Conservation (phyloP, 768 basidiomycete genomes). For the Naganishia randhawae region DNA sequence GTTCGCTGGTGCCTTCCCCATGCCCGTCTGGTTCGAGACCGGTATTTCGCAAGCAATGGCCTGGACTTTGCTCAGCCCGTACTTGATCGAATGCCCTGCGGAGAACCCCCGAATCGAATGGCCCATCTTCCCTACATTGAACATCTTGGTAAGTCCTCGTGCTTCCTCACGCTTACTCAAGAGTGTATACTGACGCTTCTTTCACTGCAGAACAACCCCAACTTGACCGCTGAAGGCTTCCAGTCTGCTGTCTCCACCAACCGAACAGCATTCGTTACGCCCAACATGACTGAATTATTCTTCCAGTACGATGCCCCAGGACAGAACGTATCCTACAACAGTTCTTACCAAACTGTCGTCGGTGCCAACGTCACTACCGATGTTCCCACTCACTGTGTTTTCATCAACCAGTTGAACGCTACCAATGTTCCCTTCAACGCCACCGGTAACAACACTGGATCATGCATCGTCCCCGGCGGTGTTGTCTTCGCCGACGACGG, state of each 20-base stretch:
- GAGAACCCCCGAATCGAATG: constrained; percentile 58
- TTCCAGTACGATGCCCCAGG: constrained; percentile 62
- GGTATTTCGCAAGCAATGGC: constrained; percentile 62
- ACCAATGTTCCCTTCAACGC: constrained; percentile 59
- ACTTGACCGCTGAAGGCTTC: constrained; percentile 44
- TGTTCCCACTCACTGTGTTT: constrained; percentile 57
- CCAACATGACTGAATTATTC: constrained; percentile 54
- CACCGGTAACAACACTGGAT: constrained; percentile 53
- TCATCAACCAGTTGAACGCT: constrained; percentile 62
- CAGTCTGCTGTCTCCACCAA: constrained; percentile 59
- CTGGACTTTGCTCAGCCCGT: constrained; percentile 29
- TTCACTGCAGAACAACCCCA: constrained; percentile 50
- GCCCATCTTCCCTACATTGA: constrained; percentile 61
- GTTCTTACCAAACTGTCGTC: constrained; percentile 56
- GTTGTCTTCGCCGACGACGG: constrained; percentile 55
- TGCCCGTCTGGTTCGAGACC: constrained; percentile 60
- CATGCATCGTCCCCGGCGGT: constrained; percentile 57
- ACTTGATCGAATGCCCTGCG: constrained; percentile 54
- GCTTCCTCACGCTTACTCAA: constrained; percentile 32
- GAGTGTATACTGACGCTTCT: constrained; percentile 45
- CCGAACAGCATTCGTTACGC: constrained; percentile 56
- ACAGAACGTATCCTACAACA: constrained; percentile 57
- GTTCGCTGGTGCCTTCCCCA: constrained; percentile 60
- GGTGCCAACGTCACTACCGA: constrained; percentile 53
- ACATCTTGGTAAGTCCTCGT: constrained; percentile 51